Evolutionary conservation across 192 early-diverging fungal genomes (phyloP), one percentile per base, ranked within the genome.

Genomic region (Podila horticola): DNA sequence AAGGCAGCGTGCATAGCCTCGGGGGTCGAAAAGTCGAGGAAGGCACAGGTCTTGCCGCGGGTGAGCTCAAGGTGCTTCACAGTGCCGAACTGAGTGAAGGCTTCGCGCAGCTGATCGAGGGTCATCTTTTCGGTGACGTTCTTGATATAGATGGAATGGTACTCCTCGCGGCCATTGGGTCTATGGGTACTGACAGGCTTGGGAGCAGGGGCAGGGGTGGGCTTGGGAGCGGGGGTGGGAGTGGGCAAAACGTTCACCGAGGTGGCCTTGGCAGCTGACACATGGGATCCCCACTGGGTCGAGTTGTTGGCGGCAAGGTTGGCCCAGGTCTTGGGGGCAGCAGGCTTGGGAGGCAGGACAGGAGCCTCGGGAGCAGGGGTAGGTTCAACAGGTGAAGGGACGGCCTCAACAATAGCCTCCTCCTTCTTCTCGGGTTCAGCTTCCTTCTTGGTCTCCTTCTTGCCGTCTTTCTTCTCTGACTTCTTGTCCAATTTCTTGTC

Each of bases 301-400:
- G 71, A 66, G 65, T 89, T 83, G 58, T 72, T 83, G 41, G 92
- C 91, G 1, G 90, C 92, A 34, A 96, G 79, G 67, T 83, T 87
- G 8, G 95, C 95, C 95, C 95, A 96, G 48, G 93, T 89, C 59
- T 91, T 92, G 61, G 88, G 92, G 75, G 89, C 86, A 38, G 84
- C 61, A 20, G 88, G 79, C 38, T 74, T 72, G 28, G 66, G 58
- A 28, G 76, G 69, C 9, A 31, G 59, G 15, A 58, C 41, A 28
- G 66, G 69, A 20, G 67, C 30, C 36, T 51, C 20, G 28, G 20
- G 74, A 58, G 30, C 28, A n/a, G 38, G 60, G 7, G 30, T 66
- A 86, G 51, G 28, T 31, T 38, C 62, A 69, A 52, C 38, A 41
- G 51, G 34, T 24, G 52, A 41, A 64, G 61, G 31, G 19, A 52